Evolutionary conservation across 371 early-diverging fungal genomes (phyloP).

Genomic region (Blastocladiella emersonii): DNA sequence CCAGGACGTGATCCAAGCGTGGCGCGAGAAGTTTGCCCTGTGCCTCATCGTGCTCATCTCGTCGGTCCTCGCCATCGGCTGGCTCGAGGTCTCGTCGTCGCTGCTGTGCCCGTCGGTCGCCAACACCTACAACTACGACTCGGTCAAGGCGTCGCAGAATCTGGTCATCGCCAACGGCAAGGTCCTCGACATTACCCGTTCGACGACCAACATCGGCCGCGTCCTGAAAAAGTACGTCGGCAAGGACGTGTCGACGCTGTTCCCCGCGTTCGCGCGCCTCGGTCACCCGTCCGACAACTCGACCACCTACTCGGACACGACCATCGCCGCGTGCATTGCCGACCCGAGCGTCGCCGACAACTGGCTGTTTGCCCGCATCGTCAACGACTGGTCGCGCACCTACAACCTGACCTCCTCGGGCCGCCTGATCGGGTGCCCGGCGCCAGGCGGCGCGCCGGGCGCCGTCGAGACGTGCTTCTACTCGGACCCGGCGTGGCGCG

Average conservation of each 20-base stretch:
- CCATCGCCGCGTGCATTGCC: not conserved
- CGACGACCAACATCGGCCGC: not conserved
- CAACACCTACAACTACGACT: not conserved
- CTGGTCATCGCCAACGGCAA: conserved; percentile 2
- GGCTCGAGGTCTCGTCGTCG: conserved; percentile 3
- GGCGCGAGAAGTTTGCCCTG: conserved; percentile 3
- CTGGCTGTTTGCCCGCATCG: not conserved
- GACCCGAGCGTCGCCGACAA: not conserved
- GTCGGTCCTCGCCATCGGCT: not conserved
- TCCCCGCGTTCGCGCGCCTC: conserved; percentile 3
- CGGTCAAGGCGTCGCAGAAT: not conserved
- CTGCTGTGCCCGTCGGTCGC: not conserved
- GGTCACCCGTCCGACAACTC: conserved; percentile 1
- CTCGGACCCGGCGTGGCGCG: not conserved
- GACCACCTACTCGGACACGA: not conserved
- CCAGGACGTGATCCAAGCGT: not conserved
- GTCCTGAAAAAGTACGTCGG: not conserved
- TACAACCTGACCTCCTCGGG: not conserved
- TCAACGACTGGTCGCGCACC: not conserved
- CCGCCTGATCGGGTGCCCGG: not conserved
- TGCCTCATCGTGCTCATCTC: not conserved
- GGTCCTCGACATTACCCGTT: not conserved
- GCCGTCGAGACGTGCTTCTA: not conserved
- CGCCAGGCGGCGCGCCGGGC: not conserved
- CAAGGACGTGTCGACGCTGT: not conserved